These are phyloP conservation scores for Blastocystis sp. DNA, from an alignment of 352 stramenopile genomes.

Conservation along the genomic window DNA sequence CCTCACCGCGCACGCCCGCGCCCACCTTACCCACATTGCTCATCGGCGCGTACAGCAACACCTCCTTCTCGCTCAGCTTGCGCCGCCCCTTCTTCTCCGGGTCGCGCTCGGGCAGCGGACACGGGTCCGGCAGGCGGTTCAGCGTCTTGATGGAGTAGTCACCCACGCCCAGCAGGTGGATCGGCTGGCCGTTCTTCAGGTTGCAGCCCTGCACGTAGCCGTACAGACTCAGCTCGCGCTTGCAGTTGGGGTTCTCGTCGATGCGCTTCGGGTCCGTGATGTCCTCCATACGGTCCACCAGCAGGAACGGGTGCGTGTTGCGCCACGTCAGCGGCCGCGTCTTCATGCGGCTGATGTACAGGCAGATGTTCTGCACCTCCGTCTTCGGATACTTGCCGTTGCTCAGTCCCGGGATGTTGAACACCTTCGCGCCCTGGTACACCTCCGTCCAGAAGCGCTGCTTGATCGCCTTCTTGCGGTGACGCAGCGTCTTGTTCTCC, in stretches of 20 bases:
- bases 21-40: slow-evolving; percentile 86
- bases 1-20: neutral
- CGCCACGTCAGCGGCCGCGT: slow-evolving; percentile 95
- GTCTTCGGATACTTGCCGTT: slow-evolving; percentile 99
- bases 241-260: slow-evolving; percentile 84
- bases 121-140: slow-evolving; percentile 89
- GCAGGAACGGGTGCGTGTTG: slow-evolving; percentile 97
- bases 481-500: slow-evolving; percentile 93
- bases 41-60: slow-evolving; percentile 86
- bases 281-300: slow-evolving; percentile 93
- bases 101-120: slow-evolving; percentile 83
- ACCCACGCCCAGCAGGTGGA: slow-evolving; percentile 94
- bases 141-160: slow-evolving; percentile 93
- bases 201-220: slow-evolving; percentile 96
- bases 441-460: slow-evolving; percentile 98
- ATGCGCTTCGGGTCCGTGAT: slow-evolving; percentile 90
- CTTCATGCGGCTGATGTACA: slow-evolving; percentile 95
- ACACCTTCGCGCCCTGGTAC: slow-evolving; percentile 85
- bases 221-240: slow-evolving; percentile 91
- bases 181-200: slow-evolving; percentile 84
- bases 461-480: slow-evolving; percentile 97
- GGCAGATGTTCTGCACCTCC: slow-evolving; percentile 92
- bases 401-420: slow-evolving; percentile 92
- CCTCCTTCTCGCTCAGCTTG: slow-evolving; percentile 86
- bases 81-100: slow-evolving; percentile 77